Conservation (phyloP, 306 rosid genomes). For the Corylus americana region DNA sequence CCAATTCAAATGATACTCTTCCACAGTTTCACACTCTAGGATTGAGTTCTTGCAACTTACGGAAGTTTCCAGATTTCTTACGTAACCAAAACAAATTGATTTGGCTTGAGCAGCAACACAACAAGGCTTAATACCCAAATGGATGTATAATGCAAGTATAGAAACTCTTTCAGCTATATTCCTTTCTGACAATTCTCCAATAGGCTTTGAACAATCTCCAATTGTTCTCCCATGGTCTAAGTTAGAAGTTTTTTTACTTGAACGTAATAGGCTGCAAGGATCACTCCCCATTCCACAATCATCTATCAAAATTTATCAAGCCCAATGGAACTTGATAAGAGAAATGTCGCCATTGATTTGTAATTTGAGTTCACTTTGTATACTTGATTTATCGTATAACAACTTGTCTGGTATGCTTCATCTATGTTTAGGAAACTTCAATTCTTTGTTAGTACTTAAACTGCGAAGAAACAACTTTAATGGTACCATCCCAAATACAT, state of each 20-base stretch:
- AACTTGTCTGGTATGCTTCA: no score
- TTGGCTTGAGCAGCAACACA: slow-evolving; percentile 18
- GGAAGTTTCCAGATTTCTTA: slow-evolving; percentile 28
- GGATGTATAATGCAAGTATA: not conserved
- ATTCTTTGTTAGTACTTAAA: no score
- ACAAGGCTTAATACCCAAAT: slow-evolving; percentile 43
- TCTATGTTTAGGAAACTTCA: no score
- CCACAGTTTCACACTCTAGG: not conserved
- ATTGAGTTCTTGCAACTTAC: slow-evolving; percentile 20
- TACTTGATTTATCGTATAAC: no score
- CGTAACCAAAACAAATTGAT: not conserved
- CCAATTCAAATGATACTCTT: not conserved
- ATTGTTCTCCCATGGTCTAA: no score
- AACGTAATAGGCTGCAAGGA: no score
- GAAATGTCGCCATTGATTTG: no score
- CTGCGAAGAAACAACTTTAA: no score
- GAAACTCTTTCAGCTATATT: not conserved
- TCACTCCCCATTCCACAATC: not conserved
- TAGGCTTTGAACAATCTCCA: not conserved
- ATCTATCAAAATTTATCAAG: not conserved
- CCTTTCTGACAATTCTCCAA: not conserved
- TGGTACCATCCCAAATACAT: no score
- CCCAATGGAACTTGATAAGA: no score
- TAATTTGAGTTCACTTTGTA: no score
- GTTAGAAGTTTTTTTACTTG: no score